A percentile compares a stretch with the other conserved stretches of the same genome.
Conservation (phyloP, 2,329 filamentous ascomycete species). For the Chaetothyriales sp. region DNA sequence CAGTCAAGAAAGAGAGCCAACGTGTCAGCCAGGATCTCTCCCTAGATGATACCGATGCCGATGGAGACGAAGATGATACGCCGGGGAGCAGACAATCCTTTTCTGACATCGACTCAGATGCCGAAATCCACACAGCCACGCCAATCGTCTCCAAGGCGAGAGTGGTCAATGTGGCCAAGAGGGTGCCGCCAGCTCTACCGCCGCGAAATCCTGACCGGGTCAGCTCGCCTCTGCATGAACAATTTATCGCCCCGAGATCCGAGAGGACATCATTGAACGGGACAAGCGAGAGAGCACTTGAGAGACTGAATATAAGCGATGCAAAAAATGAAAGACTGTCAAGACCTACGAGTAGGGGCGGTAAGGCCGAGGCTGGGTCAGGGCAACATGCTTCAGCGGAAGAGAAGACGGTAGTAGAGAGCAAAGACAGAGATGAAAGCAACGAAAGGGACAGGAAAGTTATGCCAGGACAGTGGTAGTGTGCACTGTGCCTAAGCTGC, state of each 20-base stretch:
- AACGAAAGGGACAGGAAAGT: not conserved
- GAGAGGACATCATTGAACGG: slow-evolving; percentile 21
- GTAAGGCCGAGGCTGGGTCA: not conserved
- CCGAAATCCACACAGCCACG: slow-evolving; percentile 43
- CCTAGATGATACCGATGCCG: slow-evolving; percentile 4
- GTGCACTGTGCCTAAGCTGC: not conserved
- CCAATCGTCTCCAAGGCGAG: slow-evolving; percentile 60
- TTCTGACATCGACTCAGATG: slow-evolving; percentile 17
- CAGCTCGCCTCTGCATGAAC: slow-evolving; percentile 17
- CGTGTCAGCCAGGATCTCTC: too few species aligned
- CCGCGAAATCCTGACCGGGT: slow-evolving; percentile 47
- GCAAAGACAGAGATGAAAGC: not conserved
- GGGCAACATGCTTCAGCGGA: not conserved
- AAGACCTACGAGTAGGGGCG: not conserved
- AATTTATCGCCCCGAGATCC: slow-evolving; percentile 16
- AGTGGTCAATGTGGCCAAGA: slow-evolving; percentile 61
- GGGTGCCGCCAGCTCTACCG: slow-evolving; percentile 62
- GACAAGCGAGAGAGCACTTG: slow-evolving; percentile 7
- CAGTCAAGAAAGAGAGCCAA: slow-evolving; percentile 7
- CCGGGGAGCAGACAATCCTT: slow-evolving; percentile 7
- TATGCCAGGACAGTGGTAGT: not conserved
- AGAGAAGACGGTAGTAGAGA: not conserved
- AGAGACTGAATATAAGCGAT: not conserved
- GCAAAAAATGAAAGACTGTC: not conserved
- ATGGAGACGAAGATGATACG: slow-evolving; percentile 3